Percentiles rank a stretch among this genome's conserved stretches.
These are phyloP conservation scores for Xylariaceae sp. DNA, from an alignment of 2,329 filamentous ascomycete species.

Conservation along the genomic window DNA sequence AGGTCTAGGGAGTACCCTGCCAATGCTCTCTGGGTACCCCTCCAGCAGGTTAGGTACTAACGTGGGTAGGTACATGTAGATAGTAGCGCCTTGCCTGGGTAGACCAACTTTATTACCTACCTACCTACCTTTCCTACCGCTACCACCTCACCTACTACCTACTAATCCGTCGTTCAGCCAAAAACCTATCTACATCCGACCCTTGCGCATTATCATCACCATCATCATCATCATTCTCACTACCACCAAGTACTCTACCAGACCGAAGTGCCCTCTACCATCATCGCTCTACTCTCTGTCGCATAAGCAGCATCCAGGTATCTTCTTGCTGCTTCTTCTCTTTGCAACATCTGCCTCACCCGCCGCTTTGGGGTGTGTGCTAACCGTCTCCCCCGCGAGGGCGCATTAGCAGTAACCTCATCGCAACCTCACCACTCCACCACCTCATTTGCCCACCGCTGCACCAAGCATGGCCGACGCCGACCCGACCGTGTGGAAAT, in stretches of 20 bases:
- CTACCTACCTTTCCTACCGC: constrained; percentile 9
- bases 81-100: constrained; percentile 12
- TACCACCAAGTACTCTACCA: constrained; percentile 21
- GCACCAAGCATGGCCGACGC: constrained; percentile 31
- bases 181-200: constrained; percentile 32
- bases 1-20: too few species aligned
- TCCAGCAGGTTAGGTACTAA: background rate
- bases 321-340: constrained; percentile 20
- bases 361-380: constrained; percentile 27
- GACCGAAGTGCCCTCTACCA: constrained; percentile 18
- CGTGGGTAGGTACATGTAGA: background rate
- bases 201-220: constrained; percentile 31
- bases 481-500: constrained; percentile 34
- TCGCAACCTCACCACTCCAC: constrained; percentile 24
- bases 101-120: constrained; percentile 1
- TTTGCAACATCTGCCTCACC: constrained; percentile 18
- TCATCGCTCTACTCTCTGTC: constrained; percentile 17
- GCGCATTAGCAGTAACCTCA: constrained; percentile 29
- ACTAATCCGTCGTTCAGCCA: constrained; percentile 23
- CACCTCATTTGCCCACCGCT: constrained; percentile 16
- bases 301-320: constrained; percentile 22
- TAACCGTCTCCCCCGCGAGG: constrained; percentile 28
- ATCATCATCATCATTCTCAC: constrained; percentile 30
- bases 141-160: constrained; percentile 24
- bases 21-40: too few species aligned